Percentiles rank a stretch among this genome's conserved stretches.
These are phyloP conservation scores for Kappamyces sp. DNA, from an alignment of 192 early-diverging fungal species.

Conservation along the genomic window DNA sequence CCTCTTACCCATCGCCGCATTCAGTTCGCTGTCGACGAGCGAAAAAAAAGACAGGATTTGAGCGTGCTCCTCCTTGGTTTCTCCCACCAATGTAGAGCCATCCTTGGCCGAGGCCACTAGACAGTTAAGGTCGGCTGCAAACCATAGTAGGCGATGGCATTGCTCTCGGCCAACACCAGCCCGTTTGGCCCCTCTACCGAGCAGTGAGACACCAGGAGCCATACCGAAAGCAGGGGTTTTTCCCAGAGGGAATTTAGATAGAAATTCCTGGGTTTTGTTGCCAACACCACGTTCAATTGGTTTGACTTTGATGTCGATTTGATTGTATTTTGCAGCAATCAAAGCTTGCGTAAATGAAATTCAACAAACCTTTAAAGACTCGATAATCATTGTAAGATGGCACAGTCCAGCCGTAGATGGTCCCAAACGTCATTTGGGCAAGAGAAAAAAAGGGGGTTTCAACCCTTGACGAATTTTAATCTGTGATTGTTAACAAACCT, in stretches of 20 bases:
- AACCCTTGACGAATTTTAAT: too few species aligned
- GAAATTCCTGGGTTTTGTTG: slow-evolving; percentile 71
- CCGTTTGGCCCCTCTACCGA: slow-evolving; percentile 65
- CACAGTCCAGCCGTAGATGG: too few species aligned
- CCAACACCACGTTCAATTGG: slow-evolving; percentile 47
- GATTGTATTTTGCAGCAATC: slow-evolving; percentile 60
- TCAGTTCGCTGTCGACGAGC: slow-evolving; percentile 20
- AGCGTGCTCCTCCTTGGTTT: slow-evolving; percentile 12
- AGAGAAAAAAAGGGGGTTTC: too few species aligned
- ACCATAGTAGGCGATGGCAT: slow-evolving; percentile 92
- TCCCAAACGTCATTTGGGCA: too few species aligned
- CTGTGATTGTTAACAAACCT: too few species aligned
- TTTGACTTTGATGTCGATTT: slow-evolving; percentile 54
- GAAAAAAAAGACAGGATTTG: slow-evolving; percentile 22
- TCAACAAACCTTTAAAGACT: too few species aligned
- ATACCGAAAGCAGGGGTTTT: slow-evolving; percentile 84
- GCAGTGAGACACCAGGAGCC: background rate
- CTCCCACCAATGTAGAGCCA: slow-evolving; percentile 17
- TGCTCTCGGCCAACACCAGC: slow-evolving; percentile 69
- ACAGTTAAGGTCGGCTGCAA: background rate
- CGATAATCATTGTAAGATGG: too few species aligned
- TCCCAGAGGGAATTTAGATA: slow-evolving; percentile 83
- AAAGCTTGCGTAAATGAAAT: slow-evolving; percentile 40
- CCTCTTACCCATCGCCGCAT: too few species aligned
- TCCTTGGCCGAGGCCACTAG: slow-evolving; percentile 20